Evolutionary conservation across 2,329 filamentous ascomycete species (phyloP), one percentile per base, ranked within the genome.

Genomic region (Dichotomopilus funicola): DNA sequence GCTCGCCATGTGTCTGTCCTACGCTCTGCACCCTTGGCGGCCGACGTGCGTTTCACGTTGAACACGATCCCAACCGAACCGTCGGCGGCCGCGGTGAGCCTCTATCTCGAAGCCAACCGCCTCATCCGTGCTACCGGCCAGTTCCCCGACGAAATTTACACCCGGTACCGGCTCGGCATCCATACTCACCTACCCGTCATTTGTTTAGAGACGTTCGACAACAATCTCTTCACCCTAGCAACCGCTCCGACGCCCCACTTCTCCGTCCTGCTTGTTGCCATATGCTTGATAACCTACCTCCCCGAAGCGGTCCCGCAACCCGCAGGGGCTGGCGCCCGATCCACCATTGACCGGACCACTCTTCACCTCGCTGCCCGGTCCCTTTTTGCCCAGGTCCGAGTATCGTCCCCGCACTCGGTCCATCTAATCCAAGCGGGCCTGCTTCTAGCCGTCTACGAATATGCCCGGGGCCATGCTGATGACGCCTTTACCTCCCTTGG

Each of bases 341-440:
- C 43, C 6, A 45, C 13, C 43, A 27, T 45, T 45, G 43, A 45
- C 27, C 43, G 43, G 10, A 10, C 43, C 43, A 45, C 43, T 27
- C 43, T 45, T 33, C 44, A 47, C 31, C 44, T 47, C 44, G 44
- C 44, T n/a, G 44, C 44, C 44, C 44, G 44, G 31, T 47, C 44
- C 31, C 44, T 47, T 36, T 47, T 47, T 47, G 44, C 44, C 31
- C 44, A 47, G 44, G 44, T 47, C 27, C 44, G 31, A n/a, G 31
- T 47, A n/a, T 36, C 44, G 9, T 47, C 27, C 10, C 44, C 27
- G 31, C 44, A 27, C 31, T 47, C 44, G 31, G 31, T 47, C 44
- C 44, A 34, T 47, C 31, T 47, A 6, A 47, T 47, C 31, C 44
- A 47, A n/a, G 44, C 44, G 44, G 44, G 44, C 44, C 44, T 47